These are phyloP conservation scores for Diplocarpon rosae DNA, from an alignment of 2,329 filamentous ascomycete species.

Conservation along the genomic window DNA sequence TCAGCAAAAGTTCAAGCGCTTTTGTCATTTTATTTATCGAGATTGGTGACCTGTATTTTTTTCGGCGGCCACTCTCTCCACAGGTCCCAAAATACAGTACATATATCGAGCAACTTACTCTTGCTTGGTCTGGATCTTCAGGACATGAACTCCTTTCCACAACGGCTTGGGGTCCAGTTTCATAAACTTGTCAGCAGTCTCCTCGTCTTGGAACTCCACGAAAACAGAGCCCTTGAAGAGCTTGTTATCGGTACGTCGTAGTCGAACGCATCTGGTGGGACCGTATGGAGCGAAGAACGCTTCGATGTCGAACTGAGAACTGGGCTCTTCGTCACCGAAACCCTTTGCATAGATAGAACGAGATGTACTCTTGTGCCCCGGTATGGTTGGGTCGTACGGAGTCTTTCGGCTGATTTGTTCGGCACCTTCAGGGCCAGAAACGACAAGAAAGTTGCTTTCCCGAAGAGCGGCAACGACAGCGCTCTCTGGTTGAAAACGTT, in stretches of 20 bases:
- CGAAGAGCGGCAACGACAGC: constrained; percentile 75
- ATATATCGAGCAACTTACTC: constrained; percentile 1
- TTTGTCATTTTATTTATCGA: background rate
- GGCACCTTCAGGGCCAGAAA: constrained; percentile 62
- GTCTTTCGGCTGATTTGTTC: constrained; percentile 69
- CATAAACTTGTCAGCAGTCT: constrained; percentile 71
- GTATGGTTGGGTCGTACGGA: constrained; percentile 47
- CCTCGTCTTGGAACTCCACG: constrained; percentile 77
- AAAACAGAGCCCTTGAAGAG: constrained; percentile 95
- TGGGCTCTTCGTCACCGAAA: constrained; percentile 74
- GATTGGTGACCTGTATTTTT: too few relatives aligned
- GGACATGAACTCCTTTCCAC: constrained; percentile 63
- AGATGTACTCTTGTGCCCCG: constrained; percentile 55
- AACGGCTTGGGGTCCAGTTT: constrained; percentile 68
- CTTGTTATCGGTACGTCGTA: constrained; percentile 63
- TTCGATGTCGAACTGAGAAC: constrained; percentile 89
- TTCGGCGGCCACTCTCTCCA: too few relatives aligned
- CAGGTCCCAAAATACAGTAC: background rate
- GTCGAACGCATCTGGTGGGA: constrained; percentile 69
- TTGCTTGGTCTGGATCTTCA: constrained; percentile 76
- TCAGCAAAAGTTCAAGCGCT: background rate
- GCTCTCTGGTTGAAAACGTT: constrained; percentile 78
- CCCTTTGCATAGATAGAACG: constrained; percentile 87
- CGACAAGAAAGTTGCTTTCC: constrained; percentile 60
- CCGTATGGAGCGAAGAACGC: constrained; percentile 79